phyloP scores from a whole-genome alignment of 805 yeast species.

The Myxozyma lipomycoides region DNA sequence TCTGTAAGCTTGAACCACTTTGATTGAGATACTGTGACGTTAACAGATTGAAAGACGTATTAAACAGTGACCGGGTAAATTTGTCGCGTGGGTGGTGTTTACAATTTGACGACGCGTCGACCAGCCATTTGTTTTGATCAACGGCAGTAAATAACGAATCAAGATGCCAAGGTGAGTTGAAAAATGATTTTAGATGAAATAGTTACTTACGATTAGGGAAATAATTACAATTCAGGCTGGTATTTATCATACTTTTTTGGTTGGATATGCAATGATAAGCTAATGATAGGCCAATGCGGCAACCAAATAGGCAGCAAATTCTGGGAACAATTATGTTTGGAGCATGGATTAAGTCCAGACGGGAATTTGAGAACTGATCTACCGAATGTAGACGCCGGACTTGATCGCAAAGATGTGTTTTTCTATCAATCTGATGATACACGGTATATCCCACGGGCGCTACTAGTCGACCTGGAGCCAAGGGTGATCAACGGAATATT shows the following conservation, averaged over 20 bases:
- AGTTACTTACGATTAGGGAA: conserved; percentile 20
- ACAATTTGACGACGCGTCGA: too few relatives aligned
- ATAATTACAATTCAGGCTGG: conserved; percentile 34
- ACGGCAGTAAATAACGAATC: too few relatives aligned
- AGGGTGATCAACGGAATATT: conserved; percentile 59
- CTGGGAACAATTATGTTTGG: conserved; percentile 83
- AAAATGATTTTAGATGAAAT: not conserved
- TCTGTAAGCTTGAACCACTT: too few relatives aligned
- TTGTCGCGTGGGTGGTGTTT: too few relatives aligned
- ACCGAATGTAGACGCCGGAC: conserved; percentile 28
- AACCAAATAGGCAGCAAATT: conserved; percentile 91
- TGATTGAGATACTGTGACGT: too few relatives aligned
- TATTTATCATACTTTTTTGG: not conserved
- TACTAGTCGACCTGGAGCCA: conserved; percentile 86
- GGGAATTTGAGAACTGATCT: conserved; percentile 45
- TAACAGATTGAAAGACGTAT: too few relatives aligned
- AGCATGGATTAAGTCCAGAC: conserved; percentile 75
- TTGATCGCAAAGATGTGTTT: conserved; percentile 77
- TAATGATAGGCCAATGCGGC: conserved; percentile 77
- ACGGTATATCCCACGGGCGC: conserved; percentile 82
- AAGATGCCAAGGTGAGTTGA: conserved; percentile 16
- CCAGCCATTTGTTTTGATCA: too few relatives aligned
- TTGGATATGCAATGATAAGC: not conserved
- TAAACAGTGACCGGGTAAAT: too few relatives aligned
- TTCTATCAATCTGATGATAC: conserved; percentile 71